Conservation (phyloP, 805 yeast species). For the Pichia cabralensis region DNA sequence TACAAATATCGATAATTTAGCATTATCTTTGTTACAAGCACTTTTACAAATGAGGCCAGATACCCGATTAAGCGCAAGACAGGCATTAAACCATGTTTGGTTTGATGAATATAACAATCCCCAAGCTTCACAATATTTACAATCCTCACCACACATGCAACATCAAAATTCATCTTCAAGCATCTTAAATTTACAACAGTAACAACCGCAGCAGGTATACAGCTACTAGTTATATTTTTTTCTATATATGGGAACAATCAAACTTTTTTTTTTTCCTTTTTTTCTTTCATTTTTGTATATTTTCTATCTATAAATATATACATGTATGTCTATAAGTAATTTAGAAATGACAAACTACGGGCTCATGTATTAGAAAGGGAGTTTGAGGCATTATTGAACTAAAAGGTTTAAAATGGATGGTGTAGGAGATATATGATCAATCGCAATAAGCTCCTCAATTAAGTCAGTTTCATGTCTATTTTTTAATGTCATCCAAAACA, state of each 20-base stretch:
- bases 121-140: slow-evolving; percentile 4
- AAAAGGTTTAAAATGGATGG: neutral
- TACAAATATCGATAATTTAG: slow-evolving; percentile 61
- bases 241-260: no score
- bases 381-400: neutral
- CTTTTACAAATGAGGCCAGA: slow-evolving; percentile 55
- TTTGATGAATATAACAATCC: slow-evolving; percentile 54
- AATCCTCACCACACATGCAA: slow-evolving; percentile 1
- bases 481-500: slow-evolving; percentile 6
- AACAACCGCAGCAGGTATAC: slow-evolving; percentile 5
- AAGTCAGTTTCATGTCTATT: neutral
- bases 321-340: no score
- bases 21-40: slow-evolving; percentile 54
- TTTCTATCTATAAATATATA: no score
- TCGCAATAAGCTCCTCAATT: slow-evolving; percentile 1
- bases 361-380: no score
- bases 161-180: neutral
- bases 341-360: no score
- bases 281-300: no score
- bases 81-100: slow-evolving; percentile 66
- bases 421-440: neutral
- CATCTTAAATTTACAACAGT: slow-evolving; percentile 7
- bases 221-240: neutral
- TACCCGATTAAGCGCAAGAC: slow-evolving; percentile 49
- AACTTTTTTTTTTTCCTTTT: no score